Base-by-base conservation (phyloP, 768 basidiomycete species). In the Lactarius akahatsu region DNA sequence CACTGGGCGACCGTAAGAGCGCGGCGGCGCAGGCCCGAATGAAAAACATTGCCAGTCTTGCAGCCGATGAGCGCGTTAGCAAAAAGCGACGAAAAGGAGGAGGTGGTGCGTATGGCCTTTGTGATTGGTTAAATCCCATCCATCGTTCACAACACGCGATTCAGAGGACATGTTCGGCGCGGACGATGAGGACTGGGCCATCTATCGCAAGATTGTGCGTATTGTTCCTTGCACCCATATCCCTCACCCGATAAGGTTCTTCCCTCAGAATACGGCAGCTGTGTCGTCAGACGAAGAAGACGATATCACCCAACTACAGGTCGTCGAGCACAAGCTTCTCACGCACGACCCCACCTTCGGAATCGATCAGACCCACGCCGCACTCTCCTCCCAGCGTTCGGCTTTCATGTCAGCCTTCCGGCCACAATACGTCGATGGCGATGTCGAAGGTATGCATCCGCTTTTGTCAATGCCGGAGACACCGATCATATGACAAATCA, bases 131-230 rank as follows among this genome's bases (percentile, higher is more conserved):
- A 8, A 32, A 32, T 28, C 52, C 54, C 62, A 92, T 59, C 54
- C 62, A 92, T 59, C 66, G 11, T 15, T 69, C 28, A 65, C 18
- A 10, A 50, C 4, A 11, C 10, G 13, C 45, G 26, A 13, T 38
- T 41, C 52, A 91, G 96, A 98, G 80, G 96, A 98, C 71, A 88
- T 81, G 78, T 99, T 99, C 73, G 96, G 97, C 5, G 89, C 88
- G 18, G 89, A 97, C 70, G 97, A 98, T 73, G 94, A 91, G 7
- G 97, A 99, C 74, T 98, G 96, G 96, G 90, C 90, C 0, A 95
- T 98, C 65, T 99, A 98, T 74, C 92, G 96, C 70, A 95, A 98
- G 78, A 96, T 99, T 66, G 96, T 96, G 74, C 69, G 85, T 76
- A 11, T 47, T 40, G 15, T 52, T 1, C 10, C 16, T 43, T 9